These are phyloP conservation scores for Prunus mongolica DNA, from an alignment of 306 rosid species.

Conservation along the genomic window DNA sequence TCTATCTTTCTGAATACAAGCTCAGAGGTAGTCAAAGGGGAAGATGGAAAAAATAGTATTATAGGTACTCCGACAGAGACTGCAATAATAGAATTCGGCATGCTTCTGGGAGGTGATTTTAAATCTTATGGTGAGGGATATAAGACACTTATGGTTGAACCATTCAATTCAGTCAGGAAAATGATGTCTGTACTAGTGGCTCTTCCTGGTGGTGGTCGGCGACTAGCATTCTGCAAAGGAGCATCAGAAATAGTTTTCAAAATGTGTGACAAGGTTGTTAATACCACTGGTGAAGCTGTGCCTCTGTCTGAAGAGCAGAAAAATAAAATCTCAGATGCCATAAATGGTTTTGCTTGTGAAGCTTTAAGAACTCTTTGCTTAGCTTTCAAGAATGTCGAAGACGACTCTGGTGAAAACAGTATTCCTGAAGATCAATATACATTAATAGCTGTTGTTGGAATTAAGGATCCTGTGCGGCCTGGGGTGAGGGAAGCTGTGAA, in stretches of 20 bases:
- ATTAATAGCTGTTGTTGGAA: constrained; percentile 66
- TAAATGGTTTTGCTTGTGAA: constrained; percentile 59
- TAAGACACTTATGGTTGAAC: constrained; percentile 62
- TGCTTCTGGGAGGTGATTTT: constrained; percentile 56
- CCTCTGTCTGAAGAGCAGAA: constrained; percentile 46
- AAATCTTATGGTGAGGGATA: constrained; percentile 33
- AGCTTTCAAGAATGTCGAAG: constrained; percentile 59
- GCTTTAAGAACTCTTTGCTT: constrained; percentile 80
- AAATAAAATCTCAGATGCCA: constrained; percentile 41
- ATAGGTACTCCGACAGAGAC: constrained; percentile 84
- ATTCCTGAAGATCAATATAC: constrained; percentile 63
- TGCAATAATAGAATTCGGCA: constrained; percentile 69
- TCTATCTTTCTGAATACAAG: constrained; percentile 76
- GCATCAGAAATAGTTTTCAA: constrained; percentile 72
- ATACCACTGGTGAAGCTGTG: constrained; percentile 50
- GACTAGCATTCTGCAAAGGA: constrained; percentile 75
- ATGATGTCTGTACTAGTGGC: constrained; percentile 72
- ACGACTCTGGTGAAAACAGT: constrained; percentile 12
- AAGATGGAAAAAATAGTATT: constrained; percentile 47
- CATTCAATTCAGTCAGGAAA: constrained; percentile 71
- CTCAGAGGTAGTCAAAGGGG: constrained; percentile 60
- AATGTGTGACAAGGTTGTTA: constrained; percentile 62
- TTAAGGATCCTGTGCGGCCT: constrained; percentile 89
- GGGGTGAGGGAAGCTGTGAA: constrained; percentile 80
- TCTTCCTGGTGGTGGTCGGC: constrained; percentile 40